Conservation (phyloP, 2,329 filamentous ascomycete genomes). For the Ceratocystis alfenasii region DNA sequence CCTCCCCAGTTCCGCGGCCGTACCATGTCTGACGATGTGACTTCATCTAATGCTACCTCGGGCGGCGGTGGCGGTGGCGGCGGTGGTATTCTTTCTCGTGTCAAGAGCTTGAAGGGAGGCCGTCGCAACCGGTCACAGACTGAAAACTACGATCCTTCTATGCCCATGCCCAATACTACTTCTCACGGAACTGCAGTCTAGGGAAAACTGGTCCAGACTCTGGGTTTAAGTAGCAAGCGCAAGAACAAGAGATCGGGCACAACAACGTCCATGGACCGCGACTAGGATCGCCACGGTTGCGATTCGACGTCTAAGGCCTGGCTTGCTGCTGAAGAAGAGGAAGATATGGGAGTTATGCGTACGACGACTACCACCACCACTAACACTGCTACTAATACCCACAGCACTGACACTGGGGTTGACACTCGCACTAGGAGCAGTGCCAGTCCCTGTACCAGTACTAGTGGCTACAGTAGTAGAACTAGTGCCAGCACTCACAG, state of each 20-base stretch:
- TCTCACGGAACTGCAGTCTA: constrained; percentile 34
- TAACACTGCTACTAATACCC: not conserved
- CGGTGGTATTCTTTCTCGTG: constrained; percentile 60
- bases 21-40: constrained; percentile 18
- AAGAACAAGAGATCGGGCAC: constrained; percentile 12
- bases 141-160: constrained; percentile 19
- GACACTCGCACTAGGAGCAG: not conserved
- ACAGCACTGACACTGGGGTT: not conserved
- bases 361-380: not conserved
- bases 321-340: constrained; percentile 7
- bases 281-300: constrained; percentile 10
- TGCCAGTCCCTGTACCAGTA: not conserved
- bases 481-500: not conserved
- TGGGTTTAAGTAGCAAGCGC: constrained; percentile 20
- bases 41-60: constrained; percentile 1
- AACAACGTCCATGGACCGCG: constrained; percentile 2
- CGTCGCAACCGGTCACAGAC: constrained; percentile 30
- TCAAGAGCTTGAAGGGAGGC: constrained; percentile 70
- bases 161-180: constrained; percentile 21
- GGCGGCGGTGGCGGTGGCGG: constrained; percentile 36
- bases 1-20: constrained; percentile 18
- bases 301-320: constrained; percentile 9
- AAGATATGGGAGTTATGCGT: not conserved
- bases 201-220: constrained; percentile 24
- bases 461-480: not conserved